Conservation (phyloP, 2,329 filamentous ascomycete genomes). For the Cyphellophora attinorum region DNA sequence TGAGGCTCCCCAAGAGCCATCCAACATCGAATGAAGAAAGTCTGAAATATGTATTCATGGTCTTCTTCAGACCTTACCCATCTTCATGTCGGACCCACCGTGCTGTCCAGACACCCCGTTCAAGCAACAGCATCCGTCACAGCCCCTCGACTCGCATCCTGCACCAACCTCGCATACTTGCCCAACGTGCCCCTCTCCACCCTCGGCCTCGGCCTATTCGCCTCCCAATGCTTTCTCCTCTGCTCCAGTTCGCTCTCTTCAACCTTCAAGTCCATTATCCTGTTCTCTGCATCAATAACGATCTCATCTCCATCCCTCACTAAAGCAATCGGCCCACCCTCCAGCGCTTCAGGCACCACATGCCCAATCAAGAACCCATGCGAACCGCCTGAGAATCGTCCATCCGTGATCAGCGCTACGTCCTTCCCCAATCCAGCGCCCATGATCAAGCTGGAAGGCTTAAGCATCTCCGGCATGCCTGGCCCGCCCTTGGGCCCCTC, state of each 20-base stretch:
- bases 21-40: too few species aligned
- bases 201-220: constrained; percentile 43
- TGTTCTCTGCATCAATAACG: constrained; percentile 70
- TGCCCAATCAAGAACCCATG: constrained; percentile 85
- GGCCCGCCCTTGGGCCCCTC: constrained; percentile 65
- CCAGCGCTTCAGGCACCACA: constrained; percentile 78
- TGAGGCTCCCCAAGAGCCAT: too few species aligned
- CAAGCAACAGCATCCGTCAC: constrained; percentile 30
- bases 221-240: constrained; percentile 52
- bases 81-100: too few species aligned
- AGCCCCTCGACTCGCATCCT: constrained; percentile 38
- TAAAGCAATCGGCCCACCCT: constrained; percentile 74
- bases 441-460: constrained; percentile 64
- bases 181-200: constrained; percentile 57
- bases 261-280: constrained; percentile 56
- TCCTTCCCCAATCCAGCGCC: constrained; percentile 61
- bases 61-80: too few species aligned
- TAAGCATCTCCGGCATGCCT: constrained; percentile 68
- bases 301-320: constrained; percentile 74
- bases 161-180: constrained; percentile 53
- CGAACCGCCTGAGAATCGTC: constrained; percentile 68
- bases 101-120: too few species aligned
- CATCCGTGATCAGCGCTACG: constrained; percentile 64
- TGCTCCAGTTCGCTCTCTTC: constrained; percentile 53
- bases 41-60: too few species aligned